A percentile compares a stretch with the other conserved stretches of the same genome.
These are phyloP conservation scores for Chloropicon primus DNA, from an alignment of 139 green algal genomes.

Conservation along the genomic window DNA sequence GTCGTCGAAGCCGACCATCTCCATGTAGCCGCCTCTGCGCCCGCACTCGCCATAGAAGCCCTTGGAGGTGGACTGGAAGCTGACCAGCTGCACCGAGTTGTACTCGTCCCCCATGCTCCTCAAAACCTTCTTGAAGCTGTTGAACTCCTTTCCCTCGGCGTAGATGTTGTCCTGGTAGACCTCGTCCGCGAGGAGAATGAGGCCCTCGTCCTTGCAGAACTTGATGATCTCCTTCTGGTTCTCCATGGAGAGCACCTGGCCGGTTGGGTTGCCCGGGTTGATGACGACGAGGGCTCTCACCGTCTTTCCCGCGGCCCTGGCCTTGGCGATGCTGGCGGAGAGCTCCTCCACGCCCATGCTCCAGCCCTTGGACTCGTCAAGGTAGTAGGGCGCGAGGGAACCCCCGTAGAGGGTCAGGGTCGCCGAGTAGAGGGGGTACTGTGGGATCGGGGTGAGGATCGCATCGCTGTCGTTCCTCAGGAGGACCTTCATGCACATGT, in stretches of 20 bases:
- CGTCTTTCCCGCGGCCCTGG: slow-evolving; percentile 28
- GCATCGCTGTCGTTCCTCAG: slow-evolving; percentile 37
- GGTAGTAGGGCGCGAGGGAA: slow-evolving; percentile 72
- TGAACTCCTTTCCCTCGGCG: slow-evolving; percentile 65
- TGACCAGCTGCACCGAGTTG: slow-evolving; percentile 28
- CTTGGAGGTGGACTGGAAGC: slow-evolving; percentile 80
- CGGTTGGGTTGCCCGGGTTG: slow-evolving; percentile 93
- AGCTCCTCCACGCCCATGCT: slow-evolving; percentile 46
- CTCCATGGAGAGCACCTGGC: slow-evolving; percentile 46
- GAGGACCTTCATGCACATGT: slow-evolving; percentile 54
- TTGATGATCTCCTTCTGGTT: slow-evolving; percentile 56
- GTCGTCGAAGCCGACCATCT: slow-evolving; percentile 28
- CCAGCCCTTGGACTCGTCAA: slow-evolving; percentile 72
- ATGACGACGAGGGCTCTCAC: slow-evolving; percentile 81
- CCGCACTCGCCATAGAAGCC: slow-evolving; percentile 80
- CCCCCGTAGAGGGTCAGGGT: slow-evolving; percentile 70
- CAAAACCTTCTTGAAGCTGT: slow-evolving; percentile 68
- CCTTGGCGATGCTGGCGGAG: not conserved
- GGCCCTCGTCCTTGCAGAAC: slow-evolving; percentile 58
- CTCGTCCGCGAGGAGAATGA: slow-evolving; percentile 86
- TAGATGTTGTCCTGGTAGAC: slow-evolving; percentile 96
- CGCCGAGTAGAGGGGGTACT: slow-evolving; percentile 84
- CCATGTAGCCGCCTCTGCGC: slow-evolving; percentile 75
- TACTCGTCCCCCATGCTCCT: slow-evolving; percentile 14
- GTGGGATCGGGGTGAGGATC: slow-evolving; percentile 67